phyloP scores from a whole-genome alignment of 192 early-diverging fungal genomes.

The Backusella tarrabulga region DNA sequence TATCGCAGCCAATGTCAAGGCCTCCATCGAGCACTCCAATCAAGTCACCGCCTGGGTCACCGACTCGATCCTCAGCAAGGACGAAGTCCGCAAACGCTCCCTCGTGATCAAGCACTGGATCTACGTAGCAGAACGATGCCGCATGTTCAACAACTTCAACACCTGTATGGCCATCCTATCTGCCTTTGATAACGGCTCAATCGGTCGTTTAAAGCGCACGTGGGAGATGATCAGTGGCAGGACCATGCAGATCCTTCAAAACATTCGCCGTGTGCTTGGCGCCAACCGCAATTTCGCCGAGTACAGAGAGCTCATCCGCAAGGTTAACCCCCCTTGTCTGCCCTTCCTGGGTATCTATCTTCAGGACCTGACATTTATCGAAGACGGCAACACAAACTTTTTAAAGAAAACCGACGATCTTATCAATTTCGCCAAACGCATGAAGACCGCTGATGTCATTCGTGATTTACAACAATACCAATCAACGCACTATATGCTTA shows the following conservation, averaged over 20 bases:
- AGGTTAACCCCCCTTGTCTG: slow-evolving; percentile 72
- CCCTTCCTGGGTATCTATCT: slow-evolving; percentile 85
- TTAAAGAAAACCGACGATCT: slow-evolving; percentile 60
- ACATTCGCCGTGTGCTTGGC: slow-evolving; percentile 70
- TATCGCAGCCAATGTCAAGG: slow-evolving; percentile 81
- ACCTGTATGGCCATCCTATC: slow-evolving; percentile 85
- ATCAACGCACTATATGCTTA: slow-evolving; percentile 77
- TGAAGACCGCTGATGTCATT: slow-evolving; percentile 85
- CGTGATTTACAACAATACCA: slow-evolving; percentile 90
- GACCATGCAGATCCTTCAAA: slow-evolving; percentile 56
- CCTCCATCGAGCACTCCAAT: slow-evolving; percentile 81
- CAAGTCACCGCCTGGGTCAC: slow-evolving; percentile 89
- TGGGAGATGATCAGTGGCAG: slow-evolving; percentile 65
- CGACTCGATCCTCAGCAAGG: slow-evolving; percentile 76
- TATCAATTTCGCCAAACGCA: slow-evolving; percentile 91
- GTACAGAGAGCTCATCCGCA: slow-evolving; percentile 81
- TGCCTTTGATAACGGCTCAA: slow-evolving; percentile 79
- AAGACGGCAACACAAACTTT: slow-evolving; percentile 81
- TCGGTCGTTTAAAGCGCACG: slow-evolving; percentile 86
- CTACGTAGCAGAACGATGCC: slow-evolving; percentile 74
- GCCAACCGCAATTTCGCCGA: slow-evolving; percentile 75
- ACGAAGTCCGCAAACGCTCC: slow-evolving; percentile 76
- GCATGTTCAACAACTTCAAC: slow-evolving; percentile 87
- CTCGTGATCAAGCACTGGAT: slow-evolving; percentile 80
- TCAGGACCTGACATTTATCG: slow-evolving; percentile 87